These are phyloP conservation scores for Daldinia loculata DNA, from an alignment of 495 filamentous ascomycete species.

Conservation along the genomic window DNA sequence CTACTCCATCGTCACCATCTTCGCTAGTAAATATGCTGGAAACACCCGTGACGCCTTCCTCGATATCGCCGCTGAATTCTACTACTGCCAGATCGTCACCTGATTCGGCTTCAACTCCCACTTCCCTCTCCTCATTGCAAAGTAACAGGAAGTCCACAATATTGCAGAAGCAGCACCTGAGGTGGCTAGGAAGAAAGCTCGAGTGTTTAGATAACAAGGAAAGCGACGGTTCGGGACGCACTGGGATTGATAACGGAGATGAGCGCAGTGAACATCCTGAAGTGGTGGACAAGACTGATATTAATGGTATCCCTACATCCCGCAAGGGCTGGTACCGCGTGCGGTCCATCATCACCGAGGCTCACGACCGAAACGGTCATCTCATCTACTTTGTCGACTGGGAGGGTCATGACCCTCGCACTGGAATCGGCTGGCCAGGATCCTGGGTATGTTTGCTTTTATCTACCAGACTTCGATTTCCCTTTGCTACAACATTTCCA, in stretches of 20 bases:
- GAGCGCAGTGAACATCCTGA: background rate
- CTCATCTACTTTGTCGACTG: slow-evolving; percentile 40
- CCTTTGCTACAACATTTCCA: background rate
- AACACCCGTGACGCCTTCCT: background rate
- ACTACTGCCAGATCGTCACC: background rate
- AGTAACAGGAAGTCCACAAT: background rate
- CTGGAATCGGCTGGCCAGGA: slow-evolving; percentile 33
- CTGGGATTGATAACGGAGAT: background rate
- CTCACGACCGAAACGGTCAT: slow-evolving; percentile 1
- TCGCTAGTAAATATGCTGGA: background rate
- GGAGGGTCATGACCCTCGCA: slow-evolving; percentile 35
- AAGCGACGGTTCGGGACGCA: background rate
- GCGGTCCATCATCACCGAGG: slow-evolving; percentile 31
- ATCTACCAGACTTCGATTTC: background rate
- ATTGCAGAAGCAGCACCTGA: background rate
- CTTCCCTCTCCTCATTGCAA: background rate
- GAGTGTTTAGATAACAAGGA: background rate
- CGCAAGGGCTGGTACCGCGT: slow-evolving; percentile 36
- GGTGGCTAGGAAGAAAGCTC: background rate
- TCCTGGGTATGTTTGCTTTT: slow-evolving; percentile 38
- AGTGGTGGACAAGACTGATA: background rate
- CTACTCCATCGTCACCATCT: background rate
- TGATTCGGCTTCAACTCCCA: background rate
- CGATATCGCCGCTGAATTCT: background rate
- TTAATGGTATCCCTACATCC: slow-evolving; percentile 5